Evolutionary conservation across 139 green algal species (phyloP).

Genomic region (Tetraselmis striata): DNA sequence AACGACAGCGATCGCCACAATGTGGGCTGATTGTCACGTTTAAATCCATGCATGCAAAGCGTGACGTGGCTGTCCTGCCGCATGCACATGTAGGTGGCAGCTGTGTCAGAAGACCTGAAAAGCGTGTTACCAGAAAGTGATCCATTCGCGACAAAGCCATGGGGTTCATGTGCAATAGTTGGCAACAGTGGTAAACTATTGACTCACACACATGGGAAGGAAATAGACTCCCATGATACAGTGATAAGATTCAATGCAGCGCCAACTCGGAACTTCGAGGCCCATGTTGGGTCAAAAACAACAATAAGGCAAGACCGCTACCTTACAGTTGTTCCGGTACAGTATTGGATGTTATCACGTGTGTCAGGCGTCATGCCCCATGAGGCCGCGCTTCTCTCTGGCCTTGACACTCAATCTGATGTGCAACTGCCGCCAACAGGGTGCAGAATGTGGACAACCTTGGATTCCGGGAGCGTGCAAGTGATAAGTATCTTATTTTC

Average conservation of each 20-base stretch:
- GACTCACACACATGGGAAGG: conserved; percentile 1
- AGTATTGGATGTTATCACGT: too few species aligned
- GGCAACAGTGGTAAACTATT: conserved; percentile 23
- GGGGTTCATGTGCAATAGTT: conserved; percentile 17
- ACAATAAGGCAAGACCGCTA: background rate
- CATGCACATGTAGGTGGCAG: background rate
- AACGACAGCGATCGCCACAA: too few species aligned
- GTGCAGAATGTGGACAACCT: conserved; percentile 26
- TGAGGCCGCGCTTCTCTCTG: too few species aligned
- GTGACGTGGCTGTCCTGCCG: too few species aligned
- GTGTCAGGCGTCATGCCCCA: too few species aligned
- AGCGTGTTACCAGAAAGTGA: conserved; percentile 16
- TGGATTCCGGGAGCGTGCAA: conserved; percentile 2
- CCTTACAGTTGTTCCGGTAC: background rate
- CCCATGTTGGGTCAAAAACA: background rate
- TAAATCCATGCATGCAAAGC: too few species aligned
- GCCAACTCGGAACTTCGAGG: conserved; percentile 15
- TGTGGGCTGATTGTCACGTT: too few species aligned
- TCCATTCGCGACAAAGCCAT: background rate
- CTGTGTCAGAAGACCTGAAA: background rate
- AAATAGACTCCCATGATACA: conserved; percentile 21
- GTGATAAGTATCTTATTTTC: conserved; percentile 14
- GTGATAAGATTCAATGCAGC: conserved; percentile 26
- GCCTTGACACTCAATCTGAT: too few species aligned
- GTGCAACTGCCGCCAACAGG: conserved; percentile 7